Base-by-base conservation (phyloP, 2,329 filamentous ascomycete species). In the Neofusicoccum ribis region DNA sequence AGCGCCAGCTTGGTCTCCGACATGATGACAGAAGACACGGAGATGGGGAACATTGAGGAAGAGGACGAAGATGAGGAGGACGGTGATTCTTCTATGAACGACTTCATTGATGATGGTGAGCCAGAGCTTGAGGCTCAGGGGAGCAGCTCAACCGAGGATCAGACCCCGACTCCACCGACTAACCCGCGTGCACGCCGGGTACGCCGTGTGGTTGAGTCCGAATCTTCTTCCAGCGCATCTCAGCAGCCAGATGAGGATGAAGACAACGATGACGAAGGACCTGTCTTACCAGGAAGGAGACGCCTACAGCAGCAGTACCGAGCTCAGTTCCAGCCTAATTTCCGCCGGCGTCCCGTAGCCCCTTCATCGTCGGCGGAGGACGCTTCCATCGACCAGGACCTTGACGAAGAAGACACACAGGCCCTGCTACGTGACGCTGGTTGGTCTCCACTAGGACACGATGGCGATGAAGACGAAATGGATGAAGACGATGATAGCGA, bases 31-130 rank as follows among this genome's bases (percentile, higher is more conserved):
- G 77, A 79, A 51, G 78, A 70, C 15, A 69, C 67, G 3, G 70
- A 80, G 64, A 79, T 80, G 77, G 76, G 75, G 65, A 78, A 74
- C 3, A 72, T 80, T 34, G 76, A 78, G 62, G 78, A 80, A 65
- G 77, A 80, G 69, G 78, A 80, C 60, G 78, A 80, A 52, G 76
- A 79, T 27, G 77, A 71, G 4, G 50, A 72, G 5, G 74, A 76
- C 27, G 76, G 76, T 49, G 76, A 79, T 60, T 79, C 77, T 1
- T 78, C 77, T 7, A 79, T 80, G 77, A 76, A 76, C 63, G 77
- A 75, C 63, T 80, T 80, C 68, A 76, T 80, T 50, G 71, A 72
- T 20, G 70, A 73, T 37, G 76, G 79, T 46, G 73, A 70, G 11
- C 60, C 68, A 3, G 70, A 70, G 5, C 69, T 69, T 2, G 63